Base-by-base conservation (phyloP, 2,329 filamentous ascomycete genomes). In the Cercospora beticola region DNA sequence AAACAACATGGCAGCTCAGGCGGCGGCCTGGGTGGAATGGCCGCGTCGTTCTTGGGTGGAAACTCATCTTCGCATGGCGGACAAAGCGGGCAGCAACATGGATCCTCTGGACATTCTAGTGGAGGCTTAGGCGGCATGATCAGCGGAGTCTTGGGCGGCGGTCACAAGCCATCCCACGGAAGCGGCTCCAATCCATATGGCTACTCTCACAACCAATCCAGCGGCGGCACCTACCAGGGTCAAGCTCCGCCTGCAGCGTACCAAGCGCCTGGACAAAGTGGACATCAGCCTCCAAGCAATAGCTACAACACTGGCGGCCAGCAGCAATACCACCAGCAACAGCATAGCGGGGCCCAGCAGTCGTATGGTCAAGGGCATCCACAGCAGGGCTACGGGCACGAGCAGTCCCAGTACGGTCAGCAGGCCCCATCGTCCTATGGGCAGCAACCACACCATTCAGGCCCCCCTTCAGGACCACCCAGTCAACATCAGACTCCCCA, bases 201-300 rank as follows among this genome's bases (percentile, higher is more conserved):
- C 18, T 81, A 81, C 68, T 77, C 77, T 14, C 76, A 75, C 49
- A 77, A 74, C 49, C 72, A 70, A 16, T 71, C 70, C 14, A 72
- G 72, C 33, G 70, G 72, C 16, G 77, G 78, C 26, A 77, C 77
- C 59, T 81, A 81, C 67, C 74, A 73, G 26, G 79, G 79, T 26
- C 72, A 76, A 28, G 79, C 78, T 40, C 79, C 79, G 12, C 74
- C 79, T 18, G 67, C 74, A 12, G 74, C 76, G 6, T 81, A 81
- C 68, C 76, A 79, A 62, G 71, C 75, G 28, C 62, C 72, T 26
- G 71, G 67, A n/a, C 71, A 72, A 43, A 68, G 70, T 36, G 67
- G 64, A 16, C 73, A 74, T 61, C 70, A 70, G 21, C 68, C 72
- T 40, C 72, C 74, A 16, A 58, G 66, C 23, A 69, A 73, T 26